Conservation (phyloP, 1,284 basidiomycete species). For the Crocinoboletus sp. region DNA sequence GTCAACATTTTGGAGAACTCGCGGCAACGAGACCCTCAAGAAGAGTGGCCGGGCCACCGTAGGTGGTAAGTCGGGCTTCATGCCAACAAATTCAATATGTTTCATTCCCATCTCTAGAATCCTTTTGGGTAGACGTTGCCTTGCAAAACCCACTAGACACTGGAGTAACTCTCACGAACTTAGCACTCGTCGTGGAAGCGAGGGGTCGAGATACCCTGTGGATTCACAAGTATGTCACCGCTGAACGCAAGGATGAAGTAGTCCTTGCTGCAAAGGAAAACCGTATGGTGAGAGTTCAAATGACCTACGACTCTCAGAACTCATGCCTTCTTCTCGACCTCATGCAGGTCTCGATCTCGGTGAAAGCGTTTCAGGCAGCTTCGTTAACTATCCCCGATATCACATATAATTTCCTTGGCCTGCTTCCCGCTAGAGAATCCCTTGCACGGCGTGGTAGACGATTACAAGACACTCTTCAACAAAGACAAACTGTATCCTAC, state of each 20-base stretch:
- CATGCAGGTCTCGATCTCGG: conserved; percentile 56
- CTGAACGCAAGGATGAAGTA: conserved; percentile 57
- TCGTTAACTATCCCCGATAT: conserved; percentile 52
- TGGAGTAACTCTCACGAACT: conserved; percentile 58
- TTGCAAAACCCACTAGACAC: conserved; percentile 67
- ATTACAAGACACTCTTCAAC: conserved; percentile 64
- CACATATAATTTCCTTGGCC: conserved; percentile 62
- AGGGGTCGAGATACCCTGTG: conserved; percentile 31
- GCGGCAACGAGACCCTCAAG: conserved; percentile 49
- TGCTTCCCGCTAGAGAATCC: conserved; percentile 58
- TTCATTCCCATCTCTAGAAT: conserved; percentile 42
- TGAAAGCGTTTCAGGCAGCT: conserved; percentile 47
- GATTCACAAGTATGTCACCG: conserved; percentile 42
- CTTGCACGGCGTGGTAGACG: conserved; percentile 60
- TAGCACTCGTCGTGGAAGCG: conserved; percentile 52
- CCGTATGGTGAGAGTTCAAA: conserved; percentile 41
- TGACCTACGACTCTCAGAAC: not conserved
- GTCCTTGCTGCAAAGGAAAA: conserved; percentile 53
- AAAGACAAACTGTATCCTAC: conserved; percentile 61
- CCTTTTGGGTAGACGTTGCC: conserved; percentile 69
- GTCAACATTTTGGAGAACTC: conserved; percentile 55
- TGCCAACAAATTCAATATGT: not conserved
- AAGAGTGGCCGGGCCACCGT: conserved; percentile 55
- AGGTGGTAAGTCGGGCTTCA: conserved; percentile 43
- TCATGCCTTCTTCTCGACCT: not conserved